A percentile compares a stretch with the other conserved stretches of the same genome.
phyloP scores from a whole-genome alignment of 139 green algal genomes.

The Chlamydomonas urium region DNA sequence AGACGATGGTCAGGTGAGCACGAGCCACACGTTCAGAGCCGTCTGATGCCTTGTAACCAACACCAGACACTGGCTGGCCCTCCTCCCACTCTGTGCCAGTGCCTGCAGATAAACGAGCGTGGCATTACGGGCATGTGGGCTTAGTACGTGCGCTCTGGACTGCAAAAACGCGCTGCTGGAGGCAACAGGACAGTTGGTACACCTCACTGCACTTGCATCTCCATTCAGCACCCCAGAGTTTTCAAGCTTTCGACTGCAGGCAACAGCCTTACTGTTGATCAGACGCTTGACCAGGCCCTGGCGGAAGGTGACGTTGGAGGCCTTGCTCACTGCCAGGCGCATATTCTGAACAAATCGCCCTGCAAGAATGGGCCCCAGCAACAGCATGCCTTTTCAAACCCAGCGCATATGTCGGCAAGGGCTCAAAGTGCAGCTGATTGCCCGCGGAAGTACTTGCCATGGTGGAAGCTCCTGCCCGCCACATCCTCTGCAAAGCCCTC shows the following conservation, averaged over 20 bases:
- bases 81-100: constrained; percentile 67
- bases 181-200: too few relatives aligned
- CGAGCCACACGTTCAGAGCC: constrained; percentile 42
- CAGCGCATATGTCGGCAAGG: too few relatives aligned
- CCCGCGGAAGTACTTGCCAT: too few relatives aligned
- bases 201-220: too few relatives aligned
- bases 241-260: too few relatives aligned
- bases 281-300: constrained; percentile 70
- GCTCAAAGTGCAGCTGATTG: too few relatives aligned
- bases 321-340: constrained; percentile 52
- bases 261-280: too few relatives aligned
- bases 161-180: too few relatives aligned
- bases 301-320: constrained; percentile 59
- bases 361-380: constrained; percentile 18
- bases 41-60: constrained; percentile 68
- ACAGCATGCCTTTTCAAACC: too few relatives aligned
- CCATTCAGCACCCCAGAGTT: too few relatives aligned
- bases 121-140: not conserved
- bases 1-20: constrained; percentile 81
- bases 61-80: constrained; percentile 79
- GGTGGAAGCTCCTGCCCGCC: constrained; percentile 90
- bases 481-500: constrained; percentile 70
- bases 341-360: constrained; percentile 91
- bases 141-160: not conserved
- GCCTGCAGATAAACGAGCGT: constrained; percentile 40